Evolutionary conservation across 805 yeast genomes (phyloP), one percentile per base, ranked within the genome.

Genomic region (Saccharomycopsis babjevae): DNA sequence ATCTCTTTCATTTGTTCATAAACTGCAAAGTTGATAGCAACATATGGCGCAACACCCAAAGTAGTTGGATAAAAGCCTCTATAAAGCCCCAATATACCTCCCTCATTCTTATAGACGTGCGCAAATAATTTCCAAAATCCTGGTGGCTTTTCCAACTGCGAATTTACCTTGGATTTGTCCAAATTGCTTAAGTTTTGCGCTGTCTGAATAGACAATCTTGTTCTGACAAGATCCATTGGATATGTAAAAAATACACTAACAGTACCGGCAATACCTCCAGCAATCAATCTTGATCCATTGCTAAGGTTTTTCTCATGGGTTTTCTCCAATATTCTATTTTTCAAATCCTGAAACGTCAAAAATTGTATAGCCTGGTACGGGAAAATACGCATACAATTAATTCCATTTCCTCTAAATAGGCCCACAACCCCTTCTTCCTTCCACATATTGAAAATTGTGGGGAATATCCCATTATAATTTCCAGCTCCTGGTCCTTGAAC

Each of bases 291-390:
- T 64, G 87, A 85, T 28, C 70, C 66, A 3, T 82, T 81, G n/a
- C 72, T 74, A 61, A 85, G 71, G 38, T 80, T 79, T 62, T 58
- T 67, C 61, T 62, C 68, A 2, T 38, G 38, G 11, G 36, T 25
- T 20, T 20, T 54, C 32, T 39, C 32, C n/a, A 61, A 56, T 7
- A 56, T 61, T 58, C 54, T 57, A 39, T 67, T 74, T 69, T 84
- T 88, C 20, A 62, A 39, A 56, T 77, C 71, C 67, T 93, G 93
- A 71, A 88, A 93, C 7, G 88, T 90, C 34, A 90, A 82, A 74
- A 89, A 93, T 73, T 93, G 99, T 15, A 91, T 96, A 0, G 98
- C 97, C 62, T 93, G 85, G 70, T 93, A 93, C 0, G 99, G 99
- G 64, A 93, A 83, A 30, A 94, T 89, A 59, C 99, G 77, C 1